Conservation (phyloP, 2,329 filamentous ascomycete species). For the Fusarium sublunatum region DNA sequence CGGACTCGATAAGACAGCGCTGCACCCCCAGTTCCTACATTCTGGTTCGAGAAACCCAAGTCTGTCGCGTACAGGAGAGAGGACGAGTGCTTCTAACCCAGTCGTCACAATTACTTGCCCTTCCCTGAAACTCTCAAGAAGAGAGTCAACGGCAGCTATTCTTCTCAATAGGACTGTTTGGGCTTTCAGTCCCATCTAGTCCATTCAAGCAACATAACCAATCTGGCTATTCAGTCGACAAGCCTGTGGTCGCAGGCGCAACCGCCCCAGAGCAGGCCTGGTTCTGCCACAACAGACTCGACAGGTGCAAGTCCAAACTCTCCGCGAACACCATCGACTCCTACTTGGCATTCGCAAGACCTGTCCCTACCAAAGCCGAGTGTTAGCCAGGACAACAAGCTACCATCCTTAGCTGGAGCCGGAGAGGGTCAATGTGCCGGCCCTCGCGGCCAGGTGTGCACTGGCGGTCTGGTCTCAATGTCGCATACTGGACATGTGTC, state of each 20-base stretch:
- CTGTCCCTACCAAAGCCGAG: constrained; percentile 36
- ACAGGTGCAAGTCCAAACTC: constrained; percentile 51
- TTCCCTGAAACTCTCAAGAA: constrained; percentile 10
- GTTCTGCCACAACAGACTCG: constrained; percentile 49
- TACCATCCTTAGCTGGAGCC: constrained; percentile 35
- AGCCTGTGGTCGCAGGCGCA: constrained; percentile 53
- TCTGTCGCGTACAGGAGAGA: constrained; percentile 12
- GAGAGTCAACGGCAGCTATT: constrained; percentile 17
- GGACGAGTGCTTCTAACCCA: constrained; percentile 5
- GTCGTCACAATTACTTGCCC: constrained; percentile 9
- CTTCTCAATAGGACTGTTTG: constrained; percentile 50
- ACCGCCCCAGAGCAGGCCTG: constrained; percentile 48
- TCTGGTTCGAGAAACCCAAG: constrained; percentile 16
- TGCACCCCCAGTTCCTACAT: constrained; percentile 17
- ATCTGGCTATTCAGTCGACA: constrained; percentile 51
- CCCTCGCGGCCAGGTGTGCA: constrained; percentile 61
- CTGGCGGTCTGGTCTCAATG: constrained; percentile 72
- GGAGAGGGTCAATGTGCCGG: constrained; percentile 66
- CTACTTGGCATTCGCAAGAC: constrained; percentile 46
- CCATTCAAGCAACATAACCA: constrained; percentile 43
- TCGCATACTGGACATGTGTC: constrained; percentile 69
- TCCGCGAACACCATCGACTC: constrained; percentile 51
- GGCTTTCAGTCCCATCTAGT: constrained; percentile 50
- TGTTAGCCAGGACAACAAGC: constrained; percentile 39
- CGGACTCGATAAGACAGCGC: constrained; percentile 20